Conservation (phyloP, 345 rosid species). For the Eucalyptus melliodora region DNA sequence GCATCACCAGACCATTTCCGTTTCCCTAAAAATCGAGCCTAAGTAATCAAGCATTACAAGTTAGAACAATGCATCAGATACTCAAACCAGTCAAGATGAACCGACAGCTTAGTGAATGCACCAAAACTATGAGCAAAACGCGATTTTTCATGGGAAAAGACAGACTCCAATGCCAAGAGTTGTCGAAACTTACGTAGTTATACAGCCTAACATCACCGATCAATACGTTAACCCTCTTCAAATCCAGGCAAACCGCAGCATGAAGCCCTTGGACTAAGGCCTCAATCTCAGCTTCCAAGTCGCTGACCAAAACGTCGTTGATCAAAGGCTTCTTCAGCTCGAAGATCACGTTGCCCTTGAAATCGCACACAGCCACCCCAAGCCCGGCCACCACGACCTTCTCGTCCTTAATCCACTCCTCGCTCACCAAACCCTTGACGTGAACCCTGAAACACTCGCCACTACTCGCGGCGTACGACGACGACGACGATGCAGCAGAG, state of each 20-base stretch:
- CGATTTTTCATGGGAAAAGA: neutral
- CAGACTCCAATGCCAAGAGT: neutral
- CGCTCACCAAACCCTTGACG: conserved; percentile 16
- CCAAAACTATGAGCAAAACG: neutral
- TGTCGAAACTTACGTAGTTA: conserved; percentile 35
- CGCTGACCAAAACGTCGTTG: conserved; percentile 8
- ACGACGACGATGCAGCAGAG: neutral
- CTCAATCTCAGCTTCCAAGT: conserved; percentile 20
- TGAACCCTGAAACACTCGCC: conserved; percentile 1
- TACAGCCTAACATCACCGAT: conserved; percentile 23
- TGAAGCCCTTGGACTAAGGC: conserved; percentile 56
- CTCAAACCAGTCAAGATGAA: neutral
- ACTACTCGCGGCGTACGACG: neutral
- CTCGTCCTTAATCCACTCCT: conserved; percentile 7
- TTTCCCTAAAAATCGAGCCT: neutral
- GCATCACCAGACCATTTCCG: neutral
- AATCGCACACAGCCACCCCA: conserved; percentile 21
- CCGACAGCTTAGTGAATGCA: neutral
- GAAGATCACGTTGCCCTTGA: conserved; percentile 6
- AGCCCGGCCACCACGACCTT: conserved; percentile 5
- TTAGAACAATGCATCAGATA: neutral
- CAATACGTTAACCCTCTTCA: conserved; percentile 24
- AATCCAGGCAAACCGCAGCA: conserved; percentile 45
- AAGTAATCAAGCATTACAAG: neutral
- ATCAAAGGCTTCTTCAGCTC: conserved; percentile 14